Evolutionary conservation across 169 alveolate genomes (phyloP).

Genomic region (Plasmodium reichenowi): DNA sequence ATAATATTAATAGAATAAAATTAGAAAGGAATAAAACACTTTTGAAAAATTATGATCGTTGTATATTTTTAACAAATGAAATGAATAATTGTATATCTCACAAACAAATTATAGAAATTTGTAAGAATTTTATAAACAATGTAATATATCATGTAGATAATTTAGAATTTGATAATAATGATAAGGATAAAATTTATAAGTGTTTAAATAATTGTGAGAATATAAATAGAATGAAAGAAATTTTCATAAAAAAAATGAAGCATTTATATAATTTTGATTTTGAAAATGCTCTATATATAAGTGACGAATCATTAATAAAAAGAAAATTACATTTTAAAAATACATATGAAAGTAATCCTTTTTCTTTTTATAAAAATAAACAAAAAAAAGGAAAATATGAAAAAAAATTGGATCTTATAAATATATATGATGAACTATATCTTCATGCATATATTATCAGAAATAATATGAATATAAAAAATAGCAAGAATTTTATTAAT

Average conservation of each 20-base stretch:
- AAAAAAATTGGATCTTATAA: conserved; percentile 15
- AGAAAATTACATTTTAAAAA: conserved; percentile 9
- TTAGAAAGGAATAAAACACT: conserved; percentile 9
- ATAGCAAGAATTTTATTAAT: neutral
- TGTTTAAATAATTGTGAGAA: conserved; percentile 17
- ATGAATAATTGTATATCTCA: conserved; percentile 12
- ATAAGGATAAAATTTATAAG: neutral
- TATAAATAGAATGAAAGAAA: conserved; percentile 18
- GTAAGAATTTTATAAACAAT: conserved; percentile 35
- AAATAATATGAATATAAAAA: neutral
- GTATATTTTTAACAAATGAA: conserved; percentile 13
- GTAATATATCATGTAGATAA: conserved; percentile 15
- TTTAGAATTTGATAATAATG: conserved; percentile 3
- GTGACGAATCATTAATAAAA: conserved; percentile 48
- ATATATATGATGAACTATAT: conserved; percentile 10
- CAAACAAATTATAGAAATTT: conserved; percentile 36
- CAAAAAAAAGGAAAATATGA: conserved; percentile 5
- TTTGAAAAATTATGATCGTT: conserved; percentile 19
- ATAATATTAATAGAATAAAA: neutral
- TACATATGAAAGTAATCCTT: neutral
- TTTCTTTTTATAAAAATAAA: neutral
- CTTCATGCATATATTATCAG: conserved; percentile 4
- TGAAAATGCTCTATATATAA: conserved; percentile 36
- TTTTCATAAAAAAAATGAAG: conserved; percentile 20
- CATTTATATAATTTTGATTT: conserved; percentile 24